Percentiles rank a stretch among this genome's conserved stretches.
phyloP scores from a whole-genome alignment of 768 basidiomycete genomes.

The Dendrothele bispora region DNA sequence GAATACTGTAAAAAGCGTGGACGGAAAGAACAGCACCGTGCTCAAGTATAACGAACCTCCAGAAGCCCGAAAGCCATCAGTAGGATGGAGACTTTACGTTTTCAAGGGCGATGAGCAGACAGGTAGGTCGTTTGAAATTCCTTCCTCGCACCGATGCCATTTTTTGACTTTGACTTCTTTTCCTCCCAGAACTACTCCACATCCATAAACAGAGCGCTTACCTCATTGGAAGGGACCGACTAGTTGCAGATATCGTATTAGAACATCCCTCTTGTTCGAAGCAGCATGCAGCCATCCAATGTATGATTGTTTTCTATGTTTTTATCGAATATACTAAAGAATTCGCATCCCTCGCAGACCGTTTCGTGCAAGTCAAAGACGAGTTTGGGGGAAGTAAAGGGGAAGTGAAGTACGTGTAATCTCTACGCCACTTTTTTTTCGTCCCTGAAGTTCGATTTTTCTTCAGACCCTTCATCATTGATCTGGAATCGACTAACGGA shows the following conservation, averaged over 20 bases:
- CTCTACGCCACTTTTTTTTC: neutral
- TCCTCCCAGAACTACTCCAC: slow-evolving; percentile 74
- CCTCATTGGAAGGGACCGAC: slow-evolving; percentile 84
- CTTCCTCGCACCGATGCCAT: neutral
- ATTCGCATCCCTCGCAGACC: no score
- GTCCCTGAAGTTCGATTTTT: neutral
- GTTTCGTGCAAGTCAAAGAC: slow-evolving; percentile 83
- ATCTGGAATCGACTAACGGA: slow-evolving; percentile 97
- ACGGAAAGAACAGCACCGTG: slow-evolving; percentile 72
- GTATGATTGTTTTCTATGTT: slow-evolving; percentile 38
- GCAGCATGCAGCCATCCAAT: slow-evolving; percentile 97
- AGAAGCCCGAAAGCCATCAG: slow-evolving; percentile 88
- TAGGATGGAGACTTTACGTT: slow-evolving; percentile 94
- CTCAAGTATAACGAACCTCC: slow-evolving; percentile 99
- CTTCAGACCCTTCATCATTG: slow-evolving; percentile 90
- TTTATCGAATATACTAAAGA: slow-evolving; percentile 4
- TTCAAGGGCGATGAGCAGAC: slow-evolving; percentile 94
- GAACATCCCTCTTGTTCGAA: slow-evolving; percentile 99
- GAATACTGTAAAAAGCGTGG: slow-evolving; percentile 76
- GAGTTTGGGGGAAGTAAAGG: slow-evolving; percentile 81
- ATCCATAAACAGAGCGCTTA: slow-evolving; percentile 95
- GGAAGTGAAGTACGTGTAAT: slow-evolving; percentile 72
- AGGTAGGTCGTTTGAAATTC: slow-evolving; percentile 52
- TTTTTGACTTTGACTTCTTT: neutral
- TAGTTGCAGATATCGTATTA: slow-evolving; percentile 83